Percentiles rank a stretch among this genome's conserved stretches.
phyloP scores from a whole-genome alignment of 306 rosid genomes.

The Pterocarpus santalinus region DNA sequence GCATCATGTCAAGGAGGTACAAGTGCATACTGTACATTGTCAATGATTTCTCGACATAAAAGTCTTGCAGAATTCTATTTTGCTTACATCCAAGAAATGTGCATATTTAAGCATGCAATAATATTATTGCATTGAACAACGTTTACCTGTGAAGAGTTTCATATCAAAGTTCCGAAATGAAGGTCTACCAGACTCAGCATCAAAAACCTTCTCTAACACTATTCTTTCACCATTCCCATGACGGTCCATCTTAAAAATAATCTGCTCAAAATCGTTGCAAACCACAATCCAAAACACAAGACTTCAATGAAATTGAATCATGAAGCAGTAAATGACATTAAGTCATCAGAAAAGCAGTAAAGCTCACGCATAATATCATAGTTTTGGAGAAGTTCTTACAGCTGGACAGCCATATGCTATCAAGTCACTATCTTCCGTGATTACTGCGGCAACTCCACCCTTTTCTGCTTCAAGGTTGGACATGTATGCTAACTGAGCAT shows the following conservation, averaged over 20 bases:
- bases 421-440: slow-evolving; percentile 71
- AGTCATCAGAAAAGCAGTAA: slow-evolving; percentile 45
- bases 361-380: slow-evolving; percentile 58
- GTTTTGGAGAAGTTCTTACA: slow-evolving; percentile 70
- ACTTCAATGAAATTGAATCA: slow-evolving; percentile 36
- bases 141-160: slow-evolving; percentile 75
- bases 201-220: slow-evolving; percentile 67
- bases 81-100: slow-evolving; percentile 15
- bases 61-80: too few species aligned
- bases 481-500: slow-evolving; percentile 92
- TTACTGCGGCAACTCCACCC: slow-evolving; percentile 81
- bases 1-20: slow-evolving; percentile 6
- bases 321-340: slow-evolving; percentile 27
- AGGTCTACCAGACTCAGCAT: slow-evolving; percentile 63
- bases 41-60: neutral
- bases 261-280: slow-evolving; percentile 57
- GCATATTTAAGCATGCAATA: neutral
- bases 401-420: slow-evolving; percentile 93
- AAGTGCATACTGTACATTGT: neutral
- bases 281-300: slow-evolving; percentile 45
- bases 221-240: slow-evolving; percentile 84
- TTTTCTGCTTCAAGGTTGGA: slow-evolving; percentile 67
- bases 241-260: slow-evolving; percentile 92
- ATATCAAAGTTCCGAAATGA: slow-evolving; percentile 72
- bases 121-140: slow-evolving; percentile 43